Base-by-base conservation (phyloP, 2,329 filamentous ascomycete genomes). In the Xylaria sp. region DNA sequence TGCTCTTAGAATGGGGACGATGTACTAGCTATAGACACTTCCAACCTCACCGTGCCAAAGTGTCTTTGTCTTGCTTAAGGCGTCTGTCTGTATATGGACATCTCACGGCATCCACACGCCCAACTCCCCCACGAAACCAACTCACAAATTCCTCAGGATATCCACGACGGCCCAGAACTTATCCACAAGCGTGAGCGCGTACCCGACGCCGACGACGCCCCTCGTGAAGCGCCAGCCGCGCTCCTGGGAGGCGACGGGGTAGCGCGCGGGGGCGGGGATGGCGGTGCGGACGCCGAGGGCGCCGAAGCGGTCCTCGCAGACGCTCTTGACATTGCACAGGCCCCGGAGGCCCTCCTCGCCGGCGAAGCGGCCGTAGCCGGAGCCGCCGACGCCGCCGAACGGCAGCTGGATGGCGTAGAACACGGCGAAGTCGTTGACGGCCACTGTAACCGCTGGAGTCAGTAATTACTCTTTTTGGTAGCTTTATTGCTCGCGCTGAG, bases 341-440 rank as follows among this genome's bases (percentile, higher is more conserved):
- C 88, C 89, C 35, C 92, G 83, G 21, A 99, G 78, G 0, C 95
- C 95, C 75, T 99, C 95, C 67, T 91, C 88, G 23, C 93, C 95
- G 0, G 92, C 94, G 77, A 99, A 99, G 2, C 94, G 85, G 1
- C 95, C 95, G 75, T 98, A 98, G 0, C 91, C 95, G 23, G 91
- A 96, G 1, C 93, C 94, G 60, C 86, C 87, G n/a, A 91, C 87
- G 55, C 93, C 95, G 37, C 95, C 95, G 76, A 99, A 99, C 0
- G 95, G 95, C 38, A 99, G 79, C 77, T 97, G 93, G 7, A 96
- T 93, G 54, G 94, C 92, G 74, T 99, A 99, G 76, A 88, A 97
- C 27, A 88, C 90, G 19, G 89, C 95, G 72, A 99, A 99, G 79
- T 99, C 95, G 75, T 99, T 99, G 68, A 99, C 86, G 23, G 92